Conservation (phyloP, 108 stramenopile species). For the Cyclotella atomus region DNA sequence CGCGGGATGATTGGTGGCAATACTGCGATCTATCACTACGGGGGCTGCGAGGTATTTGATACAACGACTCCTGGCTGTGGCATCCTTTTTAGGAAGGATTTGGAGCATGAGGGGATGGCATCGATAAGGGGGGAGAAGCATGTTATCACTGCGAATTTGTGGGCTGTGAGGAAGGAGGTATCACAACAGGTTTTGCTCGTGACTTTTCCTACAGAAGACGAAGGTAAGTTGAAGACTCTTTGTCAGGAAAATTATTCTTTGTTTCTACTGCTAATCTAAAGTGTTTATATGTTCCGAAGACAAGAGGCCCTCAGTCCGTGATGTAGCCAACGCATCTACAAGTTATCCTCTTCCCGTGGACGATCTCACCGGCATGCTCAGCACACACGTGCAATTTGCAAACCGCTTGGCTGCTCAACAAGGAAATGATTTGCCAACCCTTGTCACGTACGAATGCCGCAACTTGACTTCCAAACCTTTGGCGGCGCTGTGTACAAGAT, state of each 20-base stretch:
- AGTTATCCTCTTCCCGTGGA: constrained; percentile 28
- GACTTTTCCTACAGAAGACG: constrained; percentile 7
- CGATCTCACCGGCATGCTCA: constrained; percentile 17
- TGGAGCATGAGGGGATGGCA: constrained; percentile 28
- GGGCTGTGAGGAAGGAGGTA: constrained; percentile 19
- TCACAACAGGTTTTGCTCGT: constrained; percentile 23
- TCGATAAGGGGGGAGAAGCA: constrained; percentile 16
- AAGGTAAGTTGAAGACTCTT: background rate
- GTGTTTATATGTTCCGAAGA: background rate
- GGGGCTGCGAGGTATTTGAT: constrained; percentile 9
- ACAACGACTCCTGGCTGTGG: constrained; percentile 23
- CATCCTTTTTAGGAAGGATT: constrained; percentile 33
- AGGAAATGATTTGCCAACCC: background rate
- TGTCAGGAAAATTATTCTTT: background rate
- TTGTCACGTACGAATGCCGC: constrained; percentile 11
- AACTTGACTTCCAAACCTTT: constrained; percentile 17
- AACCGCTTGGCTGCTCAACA: constrained; percentile 2
- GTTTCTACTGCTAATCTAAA: background rate
- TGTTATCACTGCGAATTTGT: constrained; percentile 27
- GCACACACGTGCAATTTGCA: constrained; percentile 16
- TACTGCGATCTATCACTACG: constrained; percentile 14
- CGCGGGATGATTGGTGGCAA: constrained; percentile 20
- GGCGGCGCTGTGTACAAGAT: constrained; percentile 17
- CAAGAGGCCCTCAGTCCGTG: background rate
- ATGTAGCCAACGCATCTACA: constrained; percentile 14